Base-by-base conservation (phyloP, 1,284 basidiomycete species). In the Trametes versicolor region DNA sequence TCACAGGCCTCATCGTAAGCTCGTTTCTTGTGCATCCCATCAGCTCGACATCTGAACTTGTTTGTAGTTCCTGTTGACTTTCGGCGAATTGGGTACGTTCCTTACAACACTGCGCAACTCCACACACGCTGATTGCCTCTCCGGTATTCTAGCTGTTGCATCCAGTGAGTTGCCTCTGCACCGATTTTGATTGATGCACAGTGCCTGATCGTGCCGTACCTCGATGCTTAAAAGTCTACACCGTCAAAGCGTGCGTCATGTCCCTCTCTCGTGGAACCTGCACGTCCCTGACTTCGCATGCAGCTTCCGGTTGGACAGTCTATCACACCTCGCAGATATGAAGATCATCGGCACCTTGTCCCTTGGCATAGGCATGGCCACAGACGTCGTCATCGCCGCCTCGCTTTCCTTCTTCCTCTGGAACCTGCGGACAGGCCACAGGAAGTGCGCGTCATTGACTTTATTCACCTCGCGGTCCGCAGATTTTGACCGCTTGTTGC, bases 1-100 rank as follows among this genome's bases (percentile, higher is more conserved):
- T 90, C 27, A 88, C 87, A 0, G 81, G 76, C 1, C 58, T 84
- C 49, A 82, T 91, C 62, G 89, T 91, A 62, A 72, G 89, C 77
- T 8, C 7, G 6, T 15, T 1, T 15, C 4, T n/a, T 19, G 8
- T 4, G n/a, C 4, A 8, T 17, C 8, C 3, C 45, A n/a, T 37
- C 2, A 32, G n/a, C 32, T 19, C 4, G 4, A 2, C 5, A 29
- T 1, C 21, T 36, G 13, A 32, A 6, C 23, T 9, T 50, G 1
- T 15, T 6, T 37, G 10, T 63, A 89, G 87, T 29, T 84, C 39
- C 27, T 83, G 3, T 72, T 88, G 41, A 78, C 79, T 1, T 70
- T 85, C 9, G 81, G 78, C 6, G 85, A 88, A 75, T 32, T 62
- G 48, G 61, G 61, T 62, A 70, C 87, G 37, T 81, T 81, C 83